Conservation (phyloP, 2,329 filamentous ascomycete genomes). For the Xylaria sp. region DNA sequence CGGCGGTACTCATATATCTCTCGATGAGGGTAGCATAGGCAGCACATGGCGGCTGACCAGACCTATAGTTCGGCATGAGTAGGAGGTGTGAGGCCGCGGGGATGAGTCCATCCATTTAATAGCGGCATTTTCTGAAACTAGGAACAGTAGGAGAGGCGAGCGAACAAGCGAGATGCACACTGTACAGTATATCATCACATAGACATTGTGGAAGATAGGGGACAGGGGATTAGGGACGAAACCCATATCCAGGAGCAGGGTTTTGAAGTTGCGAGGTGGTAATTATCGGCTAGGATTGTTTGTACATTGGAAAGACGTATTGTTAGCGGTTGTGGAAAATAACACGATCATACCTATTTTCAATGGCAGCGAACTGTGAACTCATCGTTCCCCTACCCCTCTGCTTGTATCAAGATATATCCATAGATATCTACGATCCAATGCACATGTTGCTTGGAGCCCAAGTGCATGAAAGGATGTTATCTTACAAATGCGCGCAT, state of each 20-base stretch:
- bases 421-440: neutral
- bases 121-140: conserved; percentile 15
- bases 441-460: neutral
- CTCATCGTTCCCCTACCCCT: too few relatives aligned
- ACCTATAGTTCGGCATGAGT: too few relatives aligned
- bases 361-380: too few relatives aligned
- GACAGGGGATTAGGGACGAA: conserved; percentile 7
- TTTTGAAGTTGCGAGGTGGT: too few relatives aligned
- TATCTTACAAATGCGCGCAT: conserved; percentile 10
- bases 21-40: too few relatives aligned
- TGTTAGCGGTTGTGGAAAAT: too few relatives aligned
- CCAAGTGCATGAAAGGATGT: neutral
- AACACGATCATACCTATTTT: too few relatives aligned
- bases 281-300: too few relatives aligned
- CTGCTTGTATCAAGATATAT: neutral
- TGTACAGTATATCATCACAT: conserved; percentile 25
- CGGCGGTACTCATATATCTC: neutral
- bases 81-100: neutral
- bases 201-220: too few relatives aligned
- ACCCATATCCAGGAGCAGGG: too few relatives aligned
- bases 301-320: too few relatives aligned
- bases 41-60: too few relatives aligned
- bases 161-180: neutral
- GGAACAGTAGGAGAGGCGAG: neutral
- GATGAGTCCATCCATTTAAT: neutral